Base-by-base conservation (phyloP, 768 basidiomycete genomes). In the Baorangia bicolor region DNA sequence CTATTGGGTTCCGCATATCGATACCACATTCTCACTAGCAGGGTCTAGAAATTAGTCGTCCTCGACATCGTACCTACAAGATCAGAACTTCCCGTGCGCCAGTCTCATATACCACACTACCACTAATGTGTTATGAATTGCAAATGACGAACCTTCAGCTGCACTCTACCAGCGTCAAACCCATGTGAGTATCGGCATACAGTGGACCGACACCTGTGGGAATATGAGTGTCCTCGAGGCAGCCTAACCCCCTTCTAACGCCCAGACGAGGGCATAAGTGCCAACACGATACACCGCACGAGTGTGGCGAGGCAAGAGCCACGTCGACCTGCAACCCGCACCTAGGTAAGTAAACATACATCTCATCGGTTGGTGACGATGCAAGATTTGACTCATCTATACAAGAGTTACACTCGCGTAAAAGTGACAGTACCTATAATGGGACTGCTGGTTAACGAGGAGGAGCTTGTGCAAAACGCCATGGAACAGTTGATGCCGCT, bases 381-480 rank as follows among this genome's bases (percentile, higher is more conserved):
- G 31, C 21, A 33, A 23, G 16, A 31, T 31, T 43, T 54, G 49
- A 51, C n/a, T n/a, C 51, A 37, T n/a, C 11, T 31, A 27, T 16
- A 25, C 30, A 18, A 42, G 37, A 33, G 37, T 14, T 18, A 35
- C 28, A 20, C 14, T 25, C 12, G n/a, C 20, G n/a, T 18, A 30
- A 21, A 23, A 43, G 43, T 7, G 40, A 55, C 34, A 23, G 6
- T 11, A 25, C 40, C 6, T 16, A 49, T 5, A 31, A 67, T 67
- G 66, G 64, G 56, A 4, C 10, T 69, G 6, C 31, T 67, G 5
- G 18, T 69, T 11, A 42, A 67, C 42, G 67, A 68, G 35, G 45
- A 53, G 3, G 45, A 50, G 57, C 27, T 65, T 1, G 61, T 57
- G 34, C 56, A 31, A 11, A 41, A 12, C 4, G 35, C 34, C 21